A percentile compares a stretch with the other conserved stretches of the same genome.
phyloP scores from a whole-genome alignment of 192 early-diverging fungal species.

The Backusella tarrabulga region DNA sequence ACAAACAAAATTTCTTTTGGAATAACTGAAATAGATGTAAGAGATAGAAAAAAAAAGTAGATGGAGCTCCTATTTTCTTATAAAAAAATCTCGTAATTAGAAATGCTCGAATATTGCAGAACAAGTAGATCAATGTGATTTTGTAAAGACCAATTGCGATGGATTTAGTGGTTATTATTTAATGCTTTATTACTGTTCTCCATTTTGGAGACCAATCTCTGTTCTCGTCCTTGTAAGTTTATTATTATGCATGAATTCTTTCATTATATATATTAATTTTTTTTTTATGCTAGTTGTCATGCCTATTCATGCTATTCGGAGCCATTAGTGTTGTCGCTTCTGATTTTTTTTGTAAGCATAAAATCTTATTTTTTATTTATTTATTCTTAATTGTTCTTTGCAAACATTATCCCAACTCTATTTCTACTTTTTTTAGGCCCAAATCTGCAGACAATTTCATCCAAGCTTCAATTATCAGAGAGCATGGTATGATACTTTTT shows the following conservation, averaged over 20 bases:
- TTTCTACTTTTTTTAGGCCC: slow-evolving; percentile 48
- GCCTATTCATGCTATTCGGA: slow-evolving; percentile 56
- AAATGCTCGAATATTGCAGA: slow-evolving; percentile 16
- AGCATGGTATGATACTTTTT: slow-evolving; percentile 51
- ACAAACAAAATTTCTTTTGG: not conserved
- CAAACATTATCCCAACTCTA: not conserved
- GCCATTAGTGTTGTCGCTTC: slow-evolving; percentile 73
- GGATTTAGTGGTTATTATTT: slow-evolving; percentile 57
- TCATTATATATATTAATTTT: not conserved
- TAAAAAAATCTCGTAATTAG: not conserved
- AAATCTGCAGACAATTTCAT: slow-evolving; percentile 78
- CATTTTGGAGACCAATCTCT: slow-evolving; percentile 24
- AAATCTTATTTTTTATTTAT: too few species aligned
- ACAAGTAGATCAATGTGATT: slow-evolving; percentile 50
- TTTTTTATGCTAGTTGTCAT: slow-evolving; percentile 44
- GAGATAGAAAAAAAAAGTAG: not conserved
- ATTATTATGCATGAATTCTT: not conserved
- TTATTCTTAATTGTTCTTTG: not conserved
- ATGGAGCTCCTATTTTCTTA: not conserved
- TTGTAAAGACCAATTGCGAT: slow-evolving; percentile 58
- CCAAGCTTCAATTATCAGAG: slow-evolving; percentile 75
- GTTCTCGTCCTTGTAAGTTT: slow-evolving; percentile 43
- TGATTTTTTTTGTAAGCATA: slow-evolving; percentile 68
- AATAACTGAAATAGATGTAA: not conserved
- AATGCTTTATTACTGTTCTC: slow-evolving; percentile 52